Conservation (phyloP, 2,329 filamentous ascomycete genomes). For the Dendryphion nanum region DNA sequence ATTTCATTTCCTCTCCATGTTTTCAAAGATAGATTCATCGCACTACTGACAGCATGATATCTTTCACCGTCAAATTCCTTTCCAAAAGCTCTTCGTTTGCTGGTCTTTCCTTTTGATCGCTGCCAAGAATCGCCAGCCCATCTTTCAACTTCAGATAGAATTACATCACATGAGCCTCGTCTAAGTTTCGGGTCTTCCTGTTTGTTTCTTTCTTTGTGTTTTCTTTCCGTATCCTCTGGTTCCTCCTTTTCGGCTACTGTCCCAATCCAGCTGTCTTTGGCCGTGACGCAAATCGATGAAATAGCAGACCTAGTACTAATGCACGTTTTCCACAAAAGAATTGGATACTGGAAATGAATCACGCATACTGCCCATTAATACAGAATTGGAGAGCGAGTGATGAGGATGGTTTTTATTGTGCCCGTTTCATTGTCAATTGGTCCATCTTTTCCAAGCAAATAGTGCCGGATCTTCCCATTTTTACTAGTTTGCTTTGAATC, state of each 20-base stretch:
- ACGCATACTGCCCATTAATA: constrained; percentile 28
- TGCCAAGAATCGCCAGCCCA: constrained; percentile 15
- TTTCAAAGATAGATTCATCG: constrained; percentile 6
- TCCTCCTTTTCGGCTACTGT: constrained; percentile 20
- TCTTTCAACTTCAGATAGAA: constrained; percentile 31
- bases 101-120: constrained; percentile 12
- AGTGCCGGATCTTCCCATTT: too few species aligned
- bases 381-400: constrained; percentile 33
- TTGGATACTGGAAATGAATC: constrained; percentile 22
- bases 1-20: constrained; percentile 14
- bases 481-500: too few species aligned
- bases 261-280: constrained; percentile 33
- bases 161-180: constrained; percentile 29
- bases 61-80: constrained; percentile 20
- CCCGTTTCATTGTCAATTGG: not conserved
- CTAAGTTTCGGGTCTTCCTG: constrained; percentile 11
- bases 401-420: constrained; percentile 12
- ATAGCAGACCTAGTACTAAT: constrained; percentile 31
- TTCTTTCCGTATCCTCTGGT: constrained; percentile 12
- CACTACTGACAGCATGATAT: constrained; percentile 16
- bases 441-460: not conserved
- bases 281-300: constrained; percentile 26
- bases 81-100: constrained; percentile 17
- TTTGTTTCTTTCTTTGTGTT: constrained; percentile 13
- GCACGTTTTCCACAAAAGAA: constrained; percentile 27